Base-by-base conservation (phyloP, 2,329 filamentous ascomycete species). In the Zymoseptoria passerinii region DNA sequence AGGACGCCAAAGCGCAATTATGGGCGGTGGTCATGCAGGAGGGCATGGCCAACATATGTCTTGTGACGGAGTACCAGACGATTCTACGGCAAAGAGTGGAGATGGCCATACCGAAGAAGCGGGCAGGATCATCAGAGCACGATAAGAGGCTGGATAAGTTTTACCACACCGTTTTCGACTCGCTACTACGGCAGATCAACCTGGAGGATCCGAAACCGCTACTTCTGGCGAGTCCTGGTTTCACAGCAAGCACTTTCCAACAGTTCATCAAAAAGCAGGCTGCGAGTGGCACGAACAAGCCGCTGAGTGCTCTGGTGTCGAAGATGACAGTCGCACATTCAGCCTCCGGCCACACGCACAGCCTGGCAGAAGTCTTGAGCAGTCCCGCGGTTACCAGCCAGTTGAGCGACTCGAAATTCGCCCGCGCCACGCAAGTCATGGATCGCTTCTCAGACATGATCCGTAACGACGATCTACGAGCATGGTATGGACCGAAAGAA, bases 21-120 rank as follows among this genome's bases (percentile, higher is more conserved):
- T 90, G 91, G 57, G 92, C 94, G 0, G 87, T 97, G 0, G 89
- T 97, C 23, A 92, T 99, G 88, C 89, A 95, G 67, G 92, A 97
- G 68, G 88, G 89, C 1, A 74, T 89, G 16, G 88, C 90, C 58
- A 90, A 92, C 72, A 88, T 94, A 63, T 92, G 89, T 72, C 80
- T 92, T 20, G 88, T 94, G 57, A 92, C 88, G 2, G 85, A 90
- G 69, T 86, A 87, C 72, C 87, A 90, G 66, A 92, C 89, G 3
- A 81, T 92, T 28, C 74, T 91, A 57, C 86, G 89, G 65, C 84
- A 88, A 68, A 76, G 80, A 28, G 77, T 94, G 29, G 86, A 91
- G 73, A 80, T 81, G 63, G 74, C 80, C 27, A 80, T 90, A 55
- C 83, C 87, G 40, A 81, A 84, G 73, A 89, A 92, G 75, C 79